Percentiles rank a stretch among this genome's conserved stretches.
Evolutionary conservation across 1,284 basidiomycete species (phyloP).

Genomic region (Ustilago loliicola): DNA sequence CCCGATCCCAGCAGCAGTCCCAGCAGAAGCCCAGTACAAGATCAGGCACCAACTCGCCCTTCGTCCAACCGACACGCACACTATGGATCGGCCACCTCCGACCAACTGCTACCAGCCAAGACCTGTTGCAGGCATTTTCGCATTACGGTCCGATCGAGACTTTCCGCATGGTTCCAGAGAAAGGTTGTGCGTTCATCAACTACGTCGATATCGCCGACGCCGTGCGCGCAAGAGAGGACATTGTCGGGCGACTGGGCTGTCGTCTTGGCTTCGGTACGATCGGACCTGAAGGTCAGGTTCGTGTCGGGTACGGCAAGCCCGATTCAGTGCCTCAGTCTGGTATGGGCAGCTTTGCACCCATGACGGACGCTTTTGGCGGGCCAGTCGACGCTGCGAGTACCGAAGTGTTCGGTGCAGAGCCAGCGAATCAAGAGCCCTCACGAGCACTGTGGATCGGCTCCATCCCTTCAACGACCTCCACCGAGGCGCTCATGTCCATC

Average conservation of each 20-base stretch:
- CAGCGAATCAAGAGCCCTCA: constrained; percentile 46
- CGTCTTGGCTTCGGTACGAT: constrained; percentile 81
- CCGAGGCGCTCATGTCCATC: constrained; percentile 77
- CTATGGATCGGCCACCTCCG: constrained; percentile 98
- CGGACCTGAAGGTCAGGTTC: constrained; percentile 76
- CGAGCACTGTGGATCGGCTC: constrained; percentile 65
- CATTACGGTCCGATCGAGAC: constrained; percentile 97
- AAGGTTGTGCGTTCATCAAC: constrained; percentile 99
- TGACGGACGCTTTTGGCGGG: constrained; percentile 7
- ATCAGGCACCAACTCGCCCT: constrained; percentile 72
- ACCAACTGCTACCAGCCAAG: constrained; percentile 90
- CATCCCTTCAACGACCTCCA: constrained; percentile 55
- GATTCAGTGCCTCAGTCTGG: constrained; percentile 78
- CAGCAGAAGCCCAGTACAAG: constrained; percentile 9
- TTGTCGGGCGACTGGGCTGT: constrained; percentile 91
- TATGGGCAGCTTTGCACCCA: constrained; percentile 27
- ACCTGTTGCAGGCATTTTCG: constrained; percentile 92
- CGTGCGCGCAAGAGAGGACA: constrained; percentile 94
- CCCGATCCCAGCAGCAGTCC: constrained; percentile 21
- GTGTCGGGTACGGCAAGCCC: constrained; percentile 97
- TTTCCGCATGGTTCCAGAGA: constrained; percentile 91
- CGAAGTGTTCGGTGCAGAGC: constrained; percentile 31
- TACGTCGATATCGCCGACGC: constrained; percentile 95
- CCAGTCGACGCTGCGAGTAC: constrained; percentile 9
- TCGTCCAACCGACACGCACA: constrained; percentile 85